These are phyloP conservation scores for Saccharomyces hybrid DNA, from an alignment of 1,139 yeast genomes.

Conservation along the genomic window DNA sequence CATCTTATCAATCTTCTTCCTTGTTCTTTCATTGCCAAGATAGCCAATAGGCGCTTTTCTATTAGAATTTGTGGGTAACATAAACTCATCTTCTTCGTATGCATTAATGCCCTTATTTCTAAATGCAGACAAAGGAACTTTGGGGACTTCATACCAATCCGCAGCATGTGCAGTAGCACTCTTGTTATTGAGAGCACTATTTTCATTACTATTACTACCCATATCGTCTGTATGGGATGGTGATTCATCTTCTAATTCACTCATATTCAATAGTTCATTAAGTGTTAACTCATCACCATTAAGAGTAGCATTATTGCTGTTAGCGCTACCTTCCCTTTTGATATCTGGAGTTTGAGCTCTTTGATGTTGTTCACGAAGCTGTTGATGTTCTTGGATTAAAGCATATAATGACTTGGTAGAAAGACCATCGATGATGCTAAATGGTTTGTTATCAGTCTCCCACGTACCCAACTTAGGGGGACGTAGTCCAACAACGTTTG, in stretches of 20 bases:
- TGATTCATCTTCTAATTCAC: slow-evolving; percentile 77
- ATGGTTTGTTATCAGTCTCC: slow-evolving; percentile 79
- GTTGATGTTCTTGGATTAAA: slow-evolving; percentile 27
- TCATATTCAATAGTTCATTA: slow-evolving; percentile 80
- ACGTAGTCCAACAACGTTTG: slow-evolving; percentile 73
- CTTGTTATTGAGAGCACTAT: not conserved
- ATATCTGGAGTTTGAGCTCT: slow-evolving; percentile 16
- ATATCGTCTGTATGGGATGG: slow-evolving; percentile 2
- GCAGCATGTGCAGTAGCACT: slow-evolving; percentile 12
- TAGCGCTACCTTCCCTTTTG: slow-evolving; percentile 11
- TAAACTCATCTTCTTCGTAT: slow-evolving; percentile 31
- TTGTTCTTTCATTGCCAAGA: slow-evolving; percentile 31
- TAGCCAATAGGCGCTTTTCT: slow-evolving; percentile 33
- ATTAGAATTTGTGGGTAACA: slow-evolving; percentile 27
- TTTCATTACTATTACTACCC: not conserved
- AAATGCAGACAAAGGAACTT: slow-evolving; percentile 82
- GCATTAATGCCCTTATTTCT: slow-evolving; percentile 57
- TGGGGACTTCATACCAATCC: slow-evolving; percentile 41
- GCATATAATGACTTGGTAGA: slow-evolving; percentile 71
- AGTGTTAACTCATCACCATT: slow-evolving; percentile 59
- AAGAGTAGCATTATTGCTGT: slow-evolving; percentile 17
- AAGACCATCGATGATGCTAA: slow-evolving; percentile 88
- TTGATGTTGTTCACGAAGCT: slow-evolving; percentile 21
- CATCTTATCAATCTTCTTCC: slow-evolving; percentile 31
- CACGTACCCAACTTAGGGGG: slow-evolving; percentile 93